Base-by-base conservation (phyloP, 2,329 filamentous ascomycete species). In the Ophiosphaerella korrae region DNA sequence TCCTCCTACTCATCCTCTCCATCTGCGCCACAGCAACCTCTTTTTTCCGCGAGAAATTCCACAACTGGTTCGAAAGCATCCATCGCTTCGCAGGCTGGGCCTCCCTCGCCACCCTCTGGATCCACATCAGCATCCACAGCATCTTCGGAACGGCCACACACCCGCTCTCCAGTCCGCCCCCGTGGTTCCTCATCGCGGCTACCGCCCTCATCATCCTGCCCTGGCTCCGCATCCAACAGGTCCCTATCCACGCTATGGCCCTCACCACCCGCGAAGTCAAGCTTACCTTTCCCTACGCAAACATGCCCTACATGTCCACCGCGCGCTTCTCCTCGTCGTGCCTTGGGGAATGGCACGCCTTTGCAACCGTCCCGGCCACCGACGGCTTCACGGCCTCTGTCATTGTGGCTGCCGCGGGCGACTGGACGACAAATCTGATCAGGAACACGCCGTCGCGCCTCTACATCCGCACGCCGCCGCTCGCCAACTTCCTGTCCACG, bases 191-290 rank as follows among this genome's bases (percentile, higher is more conserved):
- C 14, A 61, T 84, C 23, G 67, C 83, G 31, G 85, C 85, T 35
- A 90, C 89, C 1, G 66, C 80, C 41, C 82, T 87, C 59, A 81
- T 93, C 59, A 77, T 87, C 44, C 84, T 88, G 38, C 88, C 90
- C 0, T 95, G 90, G 89, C 68, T 88, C 1, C 81, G 84, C 55
- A 83, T 94, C 18, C 83, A 88, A 47, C 85, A 83, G 57, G 84
- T 90, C 33, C 74, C 78, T 11, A 86, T 93, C 48, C 75, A 80
- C 16, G 77, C 86, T 7, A 84, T 90, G 64, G 75, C 80, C 3
- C 82, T 94, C 13, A 93, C 89, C 0, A 70, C 80, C 32, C 89
- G 92, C 72, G 89, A 89, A 43, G 77, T 89, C 34, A 83, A 87
- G 37, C 80, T 94, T 16, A 84, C 88, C 66, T 71, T 68, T 42